Evolutionary conservation across 768 basidiomycete genomes (phyloP).

Genomic region (Tulasnella sp.): DNA sequence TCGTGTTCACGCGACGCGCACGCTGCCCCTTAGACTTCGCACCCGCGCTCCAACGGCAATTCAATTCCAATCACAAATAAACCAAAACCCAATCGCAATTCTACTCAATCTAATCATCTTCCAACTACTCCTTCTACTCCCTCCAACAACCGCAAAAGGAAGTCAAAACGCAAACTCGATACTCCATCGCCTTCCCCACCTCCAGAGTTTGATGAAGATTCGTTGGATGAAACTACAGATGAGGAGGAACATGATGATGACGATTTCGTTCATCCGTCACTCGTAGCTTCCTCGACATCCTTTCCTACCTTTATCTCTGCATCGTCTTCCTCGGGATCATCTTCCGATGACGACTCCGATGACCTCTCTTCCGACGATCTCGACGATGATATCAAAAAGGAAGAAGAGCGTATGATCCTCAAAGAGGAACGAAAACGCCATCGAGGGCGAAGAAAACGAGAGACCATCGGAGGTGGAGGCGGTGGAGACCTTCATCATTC

Average conservation of each 20-base stretch:
- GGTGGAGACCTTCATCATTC: constrained; percentile 36
- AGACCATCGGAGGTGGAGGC: constrained; percentile 41
- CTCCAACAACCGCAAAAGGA: too few relatives aligned
- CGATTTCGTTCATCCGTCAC: background rate
- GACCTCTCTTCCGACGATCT: constrained; percentile 18
- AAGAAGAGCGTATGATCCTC: constrained; percentile 19
- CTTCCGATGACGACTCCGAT: constrained; percentile 20
- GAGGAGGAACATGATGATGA: background rate
- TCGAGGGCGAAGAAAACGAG: constrained; percentile 35
- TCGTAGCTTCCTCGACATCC: background rate
- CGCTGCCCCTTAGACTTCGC: too few relatives aligned
- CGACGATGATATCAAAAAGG: constrained; percentile 21
- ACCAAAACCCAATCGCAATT: background rate
- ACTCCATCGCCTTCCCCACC: constrained; percentile 6
- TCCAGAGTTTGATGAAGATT: background rate
- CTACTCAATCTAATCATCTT: background rate
- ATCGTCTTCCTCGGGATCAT: background rate
- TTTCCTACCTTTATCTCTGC: background rate
- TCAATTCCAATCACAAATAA: too few relatives aligned
- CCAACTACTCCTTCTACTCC: background rate
- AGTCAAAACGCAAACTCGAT: too few relatives aligned
- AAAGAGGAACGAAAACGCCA: constrained; percentile 36
- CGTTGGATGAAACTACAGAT: background rate
- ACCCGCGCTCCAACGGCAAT: too few relatives aligned
- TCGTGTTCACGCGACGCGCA: too few relatives aligned